Percentiles rank a stretch among this genome's conserved stretches.
These are phyloP conservation scores for Patellaria atrata DNA, from an alignment of 495 filamentous ascomycete genomes.

Conservation along the genomic window DNA sequence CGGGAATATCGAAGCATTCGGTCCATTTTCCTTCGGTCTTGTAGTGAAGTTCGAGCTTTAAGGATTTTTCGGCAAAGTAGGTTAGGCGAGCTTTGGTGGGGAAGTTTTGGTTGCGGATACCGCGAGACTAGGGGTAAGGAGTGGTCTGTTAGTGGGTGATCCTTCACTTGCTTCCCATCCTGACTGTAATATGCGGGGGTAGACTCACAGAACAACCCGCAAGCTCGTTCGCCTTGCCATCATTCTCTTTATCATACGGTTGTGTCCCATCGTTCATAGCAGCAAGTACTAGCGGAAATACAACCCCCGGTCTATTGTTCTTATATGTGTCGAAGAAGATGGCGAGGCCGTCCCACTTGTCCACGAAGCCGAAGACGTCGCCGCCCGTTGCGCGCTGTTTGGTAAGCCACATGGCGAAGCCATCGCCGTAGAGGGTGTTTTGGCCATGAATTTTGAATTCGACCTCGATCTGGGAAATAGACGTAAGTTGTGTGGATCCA, in stretches of 20 bases:
- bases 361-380: slow-evolving; percentile 74
- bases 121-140: slow-evolving; percentile 47
- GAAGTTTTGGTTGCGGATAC: slow-evolving; percentile 60
- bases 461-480: slow-evolving; percentile 56
- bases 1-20: slow-evolving; percentile 62
- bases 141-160: not conserved
- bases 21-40: slow-evolving; percentile 79
- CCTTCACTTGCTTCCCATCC: not conserved
- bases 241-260: slow-evolving; percentile 81
- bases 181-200: not conserved
- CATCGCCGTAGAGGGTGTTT: slow-evolving; percentile 86
- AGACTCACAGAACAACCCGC: slow-evolving; percentile 72
- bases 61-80: slow-evolving; percentile 90
- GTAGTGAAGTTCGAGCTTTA: slow-evolving; percentile 88
- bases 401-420: slow-evolving; percentile 97
- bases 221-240: slow-evolving; percentile 85
- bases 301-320: slow-evolving; percentile 89
- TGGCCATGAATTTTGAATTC: slow-evolving; percentile 82
- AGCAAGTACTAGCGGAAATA: slow-evolving; percentile 97
- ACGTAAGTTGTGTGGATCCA: slow-evolving; percentile 9
- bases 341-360: slow-evolving; percentile 88
- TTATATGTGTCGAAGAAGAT: slow-evolving; percentile 99
- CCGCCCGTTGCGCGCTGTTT: slow-evolving; percentile 73
- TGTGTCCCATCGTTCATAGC: slow-evolving; percentile 91
- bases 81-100: slow-evolving; percentile 80